Conservation (phyloP, 2,329 filamentous ascomycete genomes). For the Endocalyx cinctus region DNA sequence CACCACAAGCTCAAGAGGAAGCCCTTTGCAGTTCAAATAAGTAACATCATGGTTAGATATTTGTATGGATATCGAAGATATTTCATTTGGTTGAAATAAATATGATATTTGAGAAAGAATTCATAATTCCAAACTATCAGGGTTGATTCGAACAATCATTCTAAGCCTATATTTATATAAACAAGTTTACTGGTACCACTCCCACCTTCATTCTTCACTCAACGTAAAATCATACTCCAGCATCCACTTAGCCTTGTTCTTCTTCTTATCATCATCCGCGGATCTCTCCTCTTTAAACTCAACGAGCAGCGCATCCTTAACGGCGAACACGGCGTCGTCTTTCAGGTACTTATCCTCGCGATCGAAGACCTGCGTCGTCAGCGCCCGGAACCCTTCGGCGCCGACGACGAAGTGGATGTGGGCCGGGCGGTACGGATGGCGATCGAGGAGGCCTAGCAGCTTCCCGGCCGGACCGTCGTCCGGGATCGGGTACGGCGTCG, state of each 20-base stretch:
- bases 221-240: conserved; percentile 59
- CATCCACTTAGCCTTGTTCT: conserved; percentile 51
- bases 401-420: conserved; percentile 56
- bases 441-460: conserved; percentile 49
- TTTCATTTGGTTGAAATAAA: too few species aligned
- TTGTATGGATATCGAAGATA: too few species aligned
- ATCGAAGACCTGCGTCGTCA: conserved; percentile 74
- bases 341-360: conserved; percentile 56
- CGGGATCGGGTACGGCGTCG: conserved; percentile 51
- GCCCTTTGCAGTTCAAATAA: too few species aligned
- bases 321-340: conserved; percentile 49
- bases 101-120: too few species aligned
- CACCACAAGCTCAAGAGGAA: too few species aligned
- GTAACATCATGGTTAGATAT: too few species aligned
- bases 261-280: conserved; percentile 42
- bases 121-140: too few species aligned
- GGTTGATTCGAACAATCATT: too few species aligned
- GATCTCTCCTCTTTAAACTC: conserved; percentile 31
- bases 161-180: too few species aligned
- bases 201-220: conserved; percentile 12
- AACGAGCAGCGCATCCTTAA: conserved; percentile 46
- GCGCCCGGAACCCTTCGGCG: conserved; percentile 35
- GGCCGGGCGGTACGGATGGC: conserved; percentile 52
- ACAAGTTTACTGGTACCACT: too few species aligned
- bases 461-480: conserved; percentile 49